Conservation (phyloP, 2,329 filamentous ascomycete species). For the Sphaerulina vaccinii region DNA sequence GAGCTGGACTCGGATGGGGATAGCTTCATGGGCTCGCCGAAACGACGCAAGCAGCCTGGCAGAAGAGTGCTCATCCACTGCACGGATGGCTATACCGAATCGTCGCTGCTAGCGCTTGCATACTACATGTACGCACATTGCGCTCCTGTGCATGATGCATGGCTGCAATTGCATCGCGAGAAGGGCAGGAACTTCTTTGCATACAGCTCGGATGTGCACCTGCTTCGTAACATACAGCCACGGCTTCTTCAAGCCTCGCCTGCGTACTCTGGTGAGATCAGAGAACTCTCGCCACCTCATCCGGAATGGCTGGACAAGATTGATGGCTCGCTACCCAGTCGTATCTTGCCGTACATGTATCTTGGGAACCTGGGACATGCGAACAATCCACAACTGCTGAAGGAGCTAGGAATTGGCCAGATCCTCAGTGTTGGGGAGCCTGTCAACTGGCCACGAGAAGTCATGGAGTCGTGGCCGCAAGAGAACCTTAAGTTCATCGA, state of each 20-base stretch:
- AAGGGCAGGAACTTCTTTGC: slow-evolving; percentile 93
- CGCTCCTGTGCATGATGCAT: slow-evolving; percentile 75
- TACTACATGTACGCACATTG: slow-evolving; percentile 94
- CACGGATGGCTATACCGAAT: slow-evolving; percentile 94
- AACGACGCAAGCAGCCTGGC: slow-evolving; percentile 37
- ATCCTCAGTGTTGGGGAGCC: slow-evolving; percentile 91
- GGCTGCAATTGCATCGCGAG: slow-evolving; percentile 77
- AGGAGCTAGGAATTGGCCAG: slow-evolving; percentile 76
- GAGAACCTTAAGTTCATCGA: slow-evolving; percentile 80
- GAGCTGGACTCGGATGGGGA: slow-evolving; percentile 54
- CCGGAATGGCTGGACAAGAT: slow-evolving; percentile 79
- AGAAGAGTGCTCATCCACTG: slow-evolving; percentile 86
- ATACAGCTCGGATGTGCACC: slow-evolving; percentile 82
- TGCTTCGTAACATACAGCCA: slow-evolving; percentile 74
- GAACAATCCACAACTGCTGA: slow-evolving; percentile 84
- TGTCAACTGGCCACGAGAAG: slow-evolving; percentile 72
- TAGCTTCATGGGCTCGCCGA: slow-evolving; percentile 49
- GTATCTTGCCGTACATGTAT: slow-evolving; percentile 91
- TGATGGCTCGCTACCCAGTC: slow-evolving; percentile 87
- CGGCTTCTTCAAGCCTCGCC: slow-evolving; percentile 74
- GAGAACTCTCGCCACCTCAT: slow-evolving; percentile 55
- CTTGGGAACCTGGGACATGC: slow-evolving; percentile 90
- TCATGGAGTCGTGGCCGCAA: slow-evolving; percentile 67
- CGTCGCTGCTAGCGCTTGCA: slow-evolving; percentile 80
- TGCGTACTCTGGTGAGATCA: slow-evolving; percentile 47